Conservation (phyloP, 177 flowering plant species). For the Vitis hybrid region DNA sequence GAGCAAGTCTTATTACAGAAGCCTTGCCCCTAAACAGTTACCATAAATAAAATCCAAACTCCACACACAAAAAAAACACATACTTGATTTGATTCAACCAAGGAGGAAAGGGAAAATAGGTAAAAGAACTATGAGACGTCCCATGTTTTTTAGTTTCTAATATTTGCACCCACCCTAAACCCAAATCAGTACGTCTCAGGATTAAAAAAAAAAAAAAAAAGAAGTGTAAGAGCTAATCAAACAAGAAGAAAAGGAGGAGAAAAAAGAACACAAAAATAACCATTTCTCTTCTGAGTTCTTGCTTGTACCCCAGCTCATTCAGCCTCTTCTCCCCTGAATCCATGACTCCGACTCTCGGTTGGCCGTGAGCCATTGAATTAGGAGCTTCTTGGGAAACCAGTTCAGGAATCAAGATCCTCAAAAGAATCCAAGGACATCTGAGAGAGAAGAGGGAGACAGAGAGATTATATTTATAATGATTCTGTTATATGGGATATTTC, state of each 20-base stretch:
- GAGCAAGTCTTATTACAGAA: not conserved
- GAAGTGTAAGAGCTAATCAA: not conserved
- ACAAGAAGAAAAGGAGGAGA: not conserved
- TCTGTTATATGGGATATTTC: too few relatives aligned
- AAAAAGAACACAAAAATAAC: conserved; percentile 13
- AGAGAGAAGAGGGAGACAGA: not conserved
- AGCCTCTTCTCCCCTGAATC: conserved; percentile 61
- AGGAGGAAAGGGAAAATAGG: too few relatives aligned
- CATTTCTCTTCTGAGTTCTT: conserved; percentile 63
- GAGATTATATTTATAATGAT: not conserved
- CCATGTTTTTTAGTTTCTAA: too few relatives aligned
- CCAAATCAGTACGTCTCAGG: too few relatives aligned
- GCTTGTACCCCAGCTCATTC: conserved; percentile 64
- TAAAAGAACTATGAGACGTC: too few relatives aligned
- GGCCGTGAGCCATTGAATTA: not conserved
- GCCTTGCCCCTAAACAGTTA: too few relatives aligned
- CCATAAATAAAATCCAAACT: not conserved
- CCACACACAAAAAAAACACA: too few relatives aligned
- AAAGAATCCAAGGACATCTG: not conserved
- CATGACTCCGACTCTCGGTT: conserved; percentile 16
- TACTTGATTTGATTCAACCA: too few relatives aligned
- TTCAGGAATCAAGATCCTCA: not conserved
- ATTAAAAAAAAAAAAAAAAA: not conserved
- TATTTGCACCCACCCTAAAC: too few relatives aligned
- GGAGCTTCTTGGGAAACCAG: not conserved